These are phyloP conservation scores for Chernovozyma aurita DNA, from an alignment of 1,139 yeast genomes.

Conservation along the genomic window DNA sequence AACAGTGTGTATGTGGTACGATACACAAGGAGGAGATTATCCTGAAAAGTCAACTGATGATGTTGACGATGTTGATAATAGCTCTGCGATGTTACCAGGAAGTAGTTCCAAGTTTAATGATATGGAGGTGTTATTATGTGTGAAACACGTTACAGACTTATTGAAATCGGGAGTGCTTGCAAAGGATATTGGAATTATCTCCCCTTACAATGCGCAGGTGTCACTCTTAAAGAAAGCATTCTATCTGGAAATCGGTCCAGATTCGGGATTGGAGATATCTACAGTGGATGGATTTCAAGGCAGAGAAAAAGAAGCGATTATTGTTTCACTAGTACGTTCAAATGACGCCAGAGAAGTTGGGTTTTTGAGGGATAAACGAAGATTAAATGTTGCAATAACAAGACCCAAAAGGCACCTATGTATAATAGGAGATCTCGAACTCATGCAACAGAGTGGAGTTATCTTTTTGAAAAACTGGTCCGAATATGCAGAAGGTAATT, in stretches of 20 bases:
- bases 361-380: constrained; percentile 63
- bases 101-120: constrained; percentile 63
- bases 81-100: constrained; percentile 15
- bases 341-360: constrained; percentile 63
- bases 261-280: constrained; percentile 29
- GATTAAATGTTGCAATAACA: constrained; percentile 88
- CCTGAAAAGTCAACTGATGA: constrained; percentile 53
- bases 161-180: constrained; percentile 43
- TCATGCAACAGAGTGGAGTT: constrained; percentile 34
- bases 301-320: constrained; percentile 81
- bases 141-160: constrained; percentile 50
- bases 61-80: constrained; percentile 21
- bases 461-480: constrained; percentile 65
- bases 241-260: constrained; percentile 16
- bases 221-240: constrained; percentile 47
- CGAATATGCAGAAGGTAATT: constrained; percentile 62
- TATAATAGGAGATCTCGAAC: constrained; percentile 81
- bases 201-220: constrained; percentile 91
- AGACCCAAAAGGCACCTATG: constrained; percentile 84
- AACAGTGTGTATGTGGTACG: constrained; percentile 64
- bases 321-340: constrained; percentile 36
- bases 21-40: constrained; percentile 88
- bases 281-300: constrained; percentile 51
- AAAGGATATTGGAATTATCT: constrained; percentile 68
- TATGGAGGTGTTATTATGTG: constrained; percentile 62